Evolutionary conservation across 164 flowering plant genomes (phyloP).

Genomic region (Houttuynia cordata): DNA sequence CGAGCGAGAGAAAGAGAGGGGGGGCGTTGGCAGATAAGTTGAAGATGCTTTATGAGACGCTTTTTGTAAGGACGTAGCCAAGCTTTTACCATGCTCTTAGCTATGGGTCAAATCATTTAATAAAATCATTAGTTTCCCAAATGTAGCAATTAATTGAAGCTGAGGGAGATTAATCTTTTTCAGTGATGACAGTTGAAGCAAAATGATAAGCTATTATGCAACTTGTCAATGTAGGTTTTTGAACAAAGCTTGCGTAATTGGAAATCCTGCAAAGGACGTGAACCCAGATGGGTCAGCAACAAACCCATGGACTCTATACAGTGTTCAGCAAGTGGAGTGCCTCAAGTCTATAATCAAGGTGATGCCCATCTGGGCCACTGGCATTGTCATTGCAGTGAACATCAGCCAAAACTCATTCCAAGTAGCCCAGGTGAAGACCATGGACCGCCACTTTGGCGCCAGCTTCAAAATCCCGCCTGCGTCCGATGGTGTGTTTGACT

Average conservation of each 20-base stretch:
- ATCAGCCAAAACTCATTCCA: slow-evolving; percentile 21
- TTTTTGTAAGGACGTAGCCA: no score
- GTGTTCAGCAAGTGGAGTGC: slow-evolving; percentile 34
- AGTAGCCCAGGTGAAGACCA: slow-evolving; percentile 30
- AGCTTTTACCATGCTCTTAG: no score
- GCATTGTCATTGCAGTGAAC: slow-evolving; percentile 20
- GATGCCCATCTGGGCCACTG: slow-evolving; percentile 39
- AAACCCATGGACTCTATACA: slow-evolving; percentile 36
- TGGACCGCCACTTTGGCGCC: slow-evolving; percentile 41
- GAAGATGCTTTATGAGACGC: no score
- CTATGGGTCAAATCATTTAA: no score
- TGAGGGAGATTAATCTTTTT: no score
- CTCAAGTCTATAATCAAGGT: slow-evolving; percentile 32
- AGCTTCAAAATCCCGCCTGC: slow-evolving; percentile 45
- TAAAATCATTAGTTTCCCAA: no score
- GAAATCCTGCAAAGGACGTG: slow-evolving; percentile 18
- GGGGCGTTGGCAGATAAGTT: no score
- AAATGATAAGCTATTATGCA: no score
- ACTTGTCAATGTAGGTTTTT: slow-evolving; percentile 14
- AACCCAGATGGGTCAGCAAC: slow-evolving; percentile 22
- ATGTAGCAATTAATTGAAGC: no score
- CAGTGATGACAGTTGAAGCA: no score
- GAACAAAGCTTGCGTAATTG: slow-evolving; percentile 35
- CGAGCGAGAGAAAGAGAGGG: no score
- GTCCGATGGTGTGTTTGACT: slow-evolving; percentile 29